phyloP scores from a whole-genome alignment of 2,329 filamentous ascomycete species.

The Ceratocystis huliohia region DNA sequence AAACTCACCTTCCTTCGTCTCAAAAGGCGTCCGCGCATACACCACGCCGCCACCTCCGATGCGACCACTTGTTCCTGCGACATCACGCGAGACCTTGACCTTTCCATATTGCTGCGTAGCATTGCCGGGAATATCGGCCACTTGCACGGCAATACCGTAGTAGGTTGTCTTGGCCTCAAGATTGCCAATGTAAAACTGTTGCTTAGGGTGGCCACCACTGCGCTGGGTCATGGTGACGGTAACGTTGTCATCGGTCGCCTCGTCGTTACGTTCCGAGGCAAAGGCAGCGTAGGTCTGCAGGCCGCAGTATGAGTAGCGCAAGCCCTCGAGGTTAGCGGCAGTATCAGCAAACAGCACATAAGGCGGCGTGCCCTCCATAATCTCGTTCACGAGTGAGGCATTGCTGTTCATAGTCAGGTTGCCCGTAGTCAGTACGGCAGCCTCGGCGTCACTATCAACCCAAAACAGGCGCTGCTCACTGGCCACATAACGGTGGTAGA shows the following conservation, averaged over 20 bases:
- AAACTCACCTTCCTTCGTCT: slow-evolving; percentile 59
- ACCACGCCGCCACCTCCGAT: slow-evolving; percentile 65
- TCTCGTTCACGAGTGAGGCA: slow-evolving; percentile 31
- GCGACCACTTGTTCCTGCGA: slow-evolving; percentile 24
- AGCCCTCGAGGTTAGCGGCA: slow-evolving; percentile 48
- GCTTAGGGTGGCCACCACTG: slow-evolving; percentile 56
- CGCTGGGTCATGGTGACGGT: slow-evolving; percentile 55
- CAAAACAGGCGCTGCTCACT: slow-evolving; percentile 45
- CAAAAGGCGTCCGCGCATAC: slow-evolving; percentile 59
- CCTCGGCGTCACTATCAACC: slow-evolving; percentile 71
- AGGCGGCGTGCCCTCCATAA: slow-evolving; percentile 42
- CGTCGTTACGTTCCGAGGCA: slow-evolving; percentile 39
- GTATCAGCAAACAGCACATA: slow-evolving; percentile 70
- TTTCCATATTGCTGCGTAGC: slow-evolving; percentile 26
- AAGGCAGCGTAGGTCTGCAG: slow-evolving; percentile 54
- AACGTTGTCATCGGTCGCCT: slow-evolving; percentile 33
- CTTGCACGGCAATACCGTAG: slow-evolving; percentile 57
- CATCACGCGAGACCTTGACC: background rate
- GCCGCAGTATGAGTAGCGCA: slow-evolving; percentile 74
- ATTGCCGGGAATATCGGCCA: slow-evolving; percentile 37
- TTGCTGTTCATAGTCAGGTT: slow-evolving; percentile 51
- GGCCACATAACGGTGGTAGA: slow-evolving; percentile 54
- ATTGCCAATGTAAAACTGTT: slow-evolving; percentile 74
- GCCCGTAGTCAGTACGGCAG: slow-evolving; percentile 66
- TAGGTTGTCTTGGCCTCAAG: slow-evolving; percentile 64